These are phyloP conservation scores for maize (Zea mays) DNA, from an alignment of 176 grass and related monocot species.

Conservation along the genomic window DNA sequence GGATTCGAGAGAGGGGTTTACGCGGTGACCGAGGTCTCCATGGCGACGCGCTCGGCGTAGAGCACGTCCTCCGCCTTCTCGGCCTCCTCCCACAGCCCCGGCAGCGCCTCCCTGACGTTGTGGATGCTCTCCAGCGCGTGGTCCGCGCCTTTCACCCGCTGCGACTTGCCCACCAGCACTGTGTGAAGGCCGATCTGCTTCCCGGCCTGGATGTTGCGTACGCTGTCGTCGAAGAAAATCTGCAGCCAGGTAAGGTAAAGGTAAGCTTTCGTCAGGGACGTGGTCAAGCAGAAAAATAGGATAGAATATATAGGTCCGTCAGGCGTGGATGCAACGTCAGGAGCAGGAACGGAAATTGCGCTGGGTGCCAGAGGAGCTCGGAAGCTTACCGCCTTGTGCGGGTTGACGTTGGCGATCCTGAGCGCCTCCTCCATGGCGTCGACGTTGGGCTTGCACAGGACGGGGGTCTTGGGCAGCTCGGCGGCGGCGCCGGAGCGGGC, in stretches of 20 bases:
- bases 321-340: neutral
- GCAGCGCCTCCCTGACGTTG: conserved; percentile 83
- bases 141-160: conserved; percentile 73
- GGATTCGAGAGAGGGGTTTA: conserved; percentile 20
- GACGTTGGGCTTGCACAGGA: conserved; percentile 89
- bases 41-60: conserved; percentile 61
- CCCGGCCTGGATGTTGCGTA: conserved; percentile 82
- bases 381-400: conserved; percentile 65
- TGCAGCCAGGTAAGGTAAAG: too few relatives aligned
- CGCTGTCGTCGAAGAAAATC: conserved; percentile 99
- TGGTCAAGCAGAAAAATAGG: neutral
- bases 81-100: conserved; percentile 84
- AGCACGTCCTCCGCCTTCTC: conserved; percentile 75
- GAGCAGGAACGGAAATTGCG: neutral
- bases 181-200: conserved; percentile 86
- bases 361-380: neutral
- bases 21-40: conserved; percentile 89
- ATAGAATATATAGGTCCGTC: neutral
- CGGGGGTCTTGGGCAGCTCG: conserved; percentile 73
- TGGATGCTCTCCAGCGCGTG: conserved; percentile 94
- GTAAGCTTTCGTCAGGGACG: neutral
- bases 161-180: conserved; percentile 82
- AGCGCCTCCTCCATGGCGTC: conserved; percentile 83
- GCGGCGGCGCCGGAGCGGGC: conserved; percentile 21
- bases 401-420: conserved; percentile 69